A percentile compares a stretch with the other conserved stretches of the same genome.
Conservation (phyloP, 2,329 filamentous ascomycete genomes). For the Ascocoryne sarcoides region DNA sequence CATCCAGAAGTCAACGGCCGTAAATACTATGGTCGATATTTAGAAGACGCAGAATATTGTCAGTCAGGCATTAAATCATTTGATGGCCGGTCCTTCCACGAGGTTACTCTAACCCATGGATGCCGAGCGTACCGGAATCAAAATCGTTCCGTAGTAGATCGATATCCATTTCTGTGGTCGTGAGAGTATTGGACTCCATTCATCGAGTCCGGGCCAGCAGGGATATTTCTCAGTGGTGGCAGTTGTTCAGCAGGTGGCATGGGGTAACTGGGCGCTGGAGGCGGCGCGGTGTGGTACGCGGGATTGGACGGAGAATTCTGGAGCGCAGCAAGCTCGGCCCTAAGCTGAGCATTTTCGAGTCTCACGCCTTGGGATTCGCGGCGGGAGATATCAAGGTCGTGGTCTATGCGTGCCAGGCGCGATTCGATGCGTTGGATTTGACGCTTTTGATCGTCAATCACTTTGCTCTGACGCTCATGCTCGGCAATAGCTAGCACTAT, state of each 20-base stretch:
- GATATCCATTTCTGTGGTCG: conserved; percentile 19
- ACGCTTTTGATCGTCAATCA: conserved; percentile 19
- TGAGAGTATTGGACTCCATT: conserved; percentile 52
- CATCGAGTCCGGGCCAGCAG: conserved; percentile 47
- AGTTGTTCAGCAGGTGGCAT: conserved; percentile 29
- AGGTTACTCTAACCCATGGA: no score
- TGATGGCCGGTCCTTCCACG: no score
- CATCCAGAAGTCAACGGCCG: no score
- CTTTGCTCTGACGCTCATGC: conserved; percentile 45
- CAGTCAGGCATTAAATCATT: no score
- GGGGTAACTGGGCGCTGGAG: conserved; percentile 6
- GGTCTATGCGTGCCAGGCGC: conserved; percentile 35
- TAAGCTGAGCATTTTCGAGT: conserved; percentile 25
- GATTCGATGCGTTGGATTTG: conserved; percentile 35
- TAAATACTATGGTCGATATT: no score
- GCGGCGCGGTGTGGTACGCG: conserved; percentile 7
- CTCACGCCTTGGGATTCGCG: conserved; percentile 37
- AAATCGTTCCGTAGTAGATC: conserved; percentile 9
- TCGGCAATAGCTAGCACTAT: conserved; percentile 48
- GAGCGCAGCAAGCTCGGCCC: conserved; percentile 18
- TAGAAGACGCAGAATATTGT: no score
- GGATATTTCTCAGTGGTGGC: conserved; percentile 44
- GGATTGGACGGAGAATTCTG: conserved; percentile 9
- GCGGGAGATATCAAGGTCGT: conserved; percentile 23
- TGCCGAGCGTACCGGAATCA: no score